These are phyloP conservation scores for Cyclocybe aegerita DNA, from an alignment of 768 basidiomycete species.

Conservation along the genomic window DNA sequence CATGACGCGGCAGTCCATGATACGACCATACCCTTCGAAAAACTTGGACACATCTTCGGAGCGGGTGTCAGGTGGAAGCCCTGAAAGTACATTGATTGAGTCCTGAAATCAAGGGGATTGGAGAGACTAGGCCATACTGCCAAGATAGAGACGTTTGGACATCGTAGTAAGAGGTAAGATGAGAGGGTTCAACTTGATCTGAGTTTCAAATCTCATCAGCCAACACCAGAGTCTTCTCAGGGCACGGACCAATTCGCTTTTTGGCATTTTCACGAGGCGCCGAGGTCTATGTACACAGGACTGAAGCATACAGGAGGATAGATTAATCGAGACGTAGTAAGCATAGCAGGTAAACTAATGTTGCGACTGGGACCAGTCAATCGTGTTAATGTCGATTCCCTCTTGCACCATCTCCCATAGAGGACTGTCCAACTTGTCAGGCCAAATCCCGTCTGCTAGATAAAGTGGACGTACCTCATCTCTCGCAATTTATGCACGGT, in stretches of 20 bases:
- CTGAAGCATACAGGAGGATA: constrained; percentile 8
- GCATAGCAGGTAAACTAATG: constrained; percentile 44
- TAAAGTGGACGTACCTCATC: constrained; percentile 65
- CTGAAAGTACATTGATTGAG: constrained; percentile 32
- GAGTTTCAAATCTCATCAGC: constrained; percentile 42
- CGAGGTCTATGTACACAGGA: constrained; percentile 7
- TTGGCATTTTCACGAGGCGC: constrained; percentile 2
- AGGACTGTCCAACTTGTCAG: constrained; percentile 50
- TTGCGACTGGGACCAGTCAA: constrained; percentile 94
- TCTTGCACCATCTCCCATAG: constrained; percentile 99
- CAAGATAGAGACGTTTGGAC: constrained; percentile 85
- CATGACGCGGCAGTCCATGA: constrained; percentile 92
- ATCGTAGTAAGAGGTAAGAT: constrained; percentile 49
- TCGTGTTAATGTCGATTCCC: constrained; percentile 92
- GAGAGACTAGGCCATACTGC: constrained; percentile 50
- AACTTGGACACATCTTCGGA: constrained; percentile 84
- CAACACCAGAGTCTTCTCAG: constrained; percentile 26
- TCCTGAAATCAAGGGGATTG: neutral
- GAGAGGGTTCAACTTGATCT: constrained; percentile 31
- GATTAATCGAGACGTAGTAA: constrained; percentile 6
- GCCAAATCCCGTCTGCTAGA: constrained; percentile 3
- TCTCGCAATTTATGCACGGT: constrained; percentile 90
- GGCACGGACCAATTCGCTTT: constrained; percentile 38
- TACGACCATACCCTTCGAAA: constrained; percentile 88
- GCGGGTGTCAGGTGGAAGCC: constrained; percentile 81